Percentiles rank a stretch among this genome's conserved stretches.
phyloP scores from a whole-genome alignment of 2,329 filamentous ascomycete species.

The Elsinoe arachidis region DNA sequence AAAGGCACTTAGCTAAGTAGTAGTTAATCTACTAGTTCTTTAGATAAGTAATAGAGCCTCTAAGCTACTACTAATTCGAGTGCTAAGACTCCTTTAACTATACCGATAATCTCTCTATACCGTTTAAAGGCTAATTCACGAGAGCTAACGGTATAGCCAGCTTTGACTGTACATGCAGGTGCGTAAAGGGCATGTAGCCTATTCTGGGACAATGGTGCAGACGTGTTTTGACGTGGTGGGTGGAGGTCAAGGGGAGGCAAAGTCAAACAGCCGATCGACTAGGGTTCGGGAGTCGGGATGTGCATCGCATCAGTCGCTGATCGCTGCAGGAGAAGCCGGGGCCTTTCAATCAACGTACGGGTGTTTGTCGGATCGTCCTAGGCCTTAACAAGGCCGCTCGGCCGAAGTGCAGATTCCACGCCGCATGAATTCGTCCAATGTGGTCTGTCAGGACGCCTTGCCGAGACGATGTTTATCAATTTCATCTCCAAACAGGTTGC shows the following conservation, averaged over 20 bases:
- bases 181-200: no score
- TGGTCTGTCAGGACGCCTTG: not conserved
- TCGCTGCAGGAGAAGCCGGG: not conserved
- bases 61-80: no score
- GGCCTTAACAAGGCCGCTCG: not conserved
- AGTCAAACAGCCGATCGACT: constrained; percentile 5
- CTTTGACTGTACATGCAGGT: no score
- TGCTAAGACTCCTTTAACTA: no score
- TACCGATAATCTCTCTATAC: no score
- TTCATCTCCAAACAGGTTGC: not conserved
- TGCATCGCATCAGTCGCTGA: constrained; percentile 4
- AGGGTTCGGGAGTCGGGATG: constrained; percentile 11
- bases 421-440: not conserved
- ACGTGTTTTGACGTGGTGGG: not conserved
- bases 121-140: no score
- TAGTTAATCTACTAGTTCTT: no score
- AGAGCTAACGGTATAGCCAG: no score
- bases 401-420: not conserved
- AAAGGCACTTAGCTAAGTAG: no score
- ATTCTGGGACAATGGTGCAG: not conserved
- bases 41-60: no score
- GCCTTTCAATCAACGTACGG: not conserved
- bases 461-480: not conserved
- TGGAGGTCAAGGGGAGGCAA: not conserved
- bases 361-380: not conserved